Evolutionary conservation across 2,329 filamentous ascomycete genomes (phyloP).

Genomic region (Amylocarpus encephaloides): DNA sequence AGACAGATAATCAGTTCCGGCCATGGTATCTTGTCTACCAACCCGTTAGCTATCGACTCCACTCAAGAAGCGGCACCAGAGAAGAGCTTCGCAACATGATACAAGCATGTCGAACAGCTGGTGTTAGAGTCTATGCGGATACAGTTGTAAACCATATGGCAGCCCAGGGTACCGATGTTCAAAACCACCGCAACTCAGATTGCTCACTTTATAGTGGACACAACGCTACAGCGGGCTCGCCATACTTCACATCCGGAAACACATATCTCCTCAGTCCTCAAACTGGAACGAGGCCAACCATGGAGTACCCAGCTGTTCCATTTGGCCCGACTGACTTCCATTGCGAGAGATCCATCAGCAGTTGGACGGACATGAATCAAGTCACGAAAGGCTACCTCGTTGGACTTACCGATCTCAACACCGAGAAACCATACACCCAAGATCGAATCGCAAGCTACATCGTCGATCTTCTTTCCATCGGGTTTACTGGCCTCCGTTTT

Average conservation of each 20-base stretch:
- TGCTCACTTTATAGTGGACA: constrained; percentile 26
- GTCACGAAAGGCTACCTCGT: constrained; percentile 28
- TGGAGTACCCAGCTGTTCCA: constrained; percentile 30
- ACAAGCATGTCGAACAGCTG: constrained; percentile 25
- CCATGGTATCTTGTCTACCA: constrained; percentile 30
- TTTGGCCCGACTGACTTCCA: constrained; percentile 31
- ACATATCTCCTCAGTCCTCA: constrained; percentile 27
- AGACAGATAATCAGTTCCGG: constrained; percentile 28
- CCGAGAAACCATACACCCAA: constrained; percentile 29
- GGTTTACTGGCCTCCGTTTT: constrained; percentile 28
- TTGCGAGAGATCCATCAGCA: constrained; percentile 25
- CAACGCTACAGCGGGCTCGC: constrained; percentile 28
- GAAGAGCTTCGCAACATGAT: constrained; percentile 18
- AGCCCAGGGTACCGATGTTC: constrained; percentile 27
- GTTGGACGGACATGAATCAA: constrained; percentile 28
- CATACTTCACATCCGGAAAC: constrained; percentile 29
- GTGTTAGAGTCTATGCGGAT: constrained; percentile 30
- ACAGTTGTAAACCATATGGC: constrained; percentile 30
- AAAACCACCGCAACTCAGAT: constrained; percentile 26
- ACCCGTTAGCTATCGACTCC: constrained; percentile 28
- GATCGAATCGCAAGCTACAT: constrained; percentile 29
- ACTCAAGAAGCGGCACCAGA: constrained; percentile 27
- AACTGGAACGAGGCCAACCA: constrained; percentile 25
- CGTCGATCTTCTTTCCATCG: constrained; percentile 28
- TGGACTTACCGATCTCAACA: constrained; percentile 27